These are phyloP conservation scores for Tetrahymena borealis DNA, from an alignment of 73 alveolate species.

Conservation along the genomic window DNA sequence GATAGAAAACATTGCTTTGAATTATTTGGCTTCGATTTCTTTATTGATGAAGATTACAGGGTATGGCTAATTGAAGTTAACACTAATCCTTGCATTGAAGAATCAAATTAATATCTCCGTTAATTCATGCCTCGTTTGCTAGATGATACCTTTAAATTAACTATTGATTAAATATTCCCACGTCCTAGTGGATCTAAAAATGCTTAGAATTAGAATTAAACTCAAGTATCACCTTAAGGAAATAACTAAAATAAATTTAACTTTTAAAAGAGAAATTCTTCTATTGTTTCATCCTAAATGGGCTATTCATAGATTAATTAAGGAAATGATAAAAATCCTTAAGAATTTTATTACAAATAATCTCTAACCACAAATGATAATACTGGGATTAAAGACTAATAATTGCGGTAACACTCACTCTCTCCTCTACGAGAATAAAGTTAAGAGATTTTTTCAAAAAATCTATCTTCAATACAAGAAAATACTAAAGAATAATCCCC, in stretches of 20 bases:
- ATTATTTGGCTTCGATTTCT: slow-evolving; percentile 81
- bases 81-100: slow-evolving; percentile 88
- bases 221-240: no score
- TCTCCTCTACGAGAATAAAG: no score
- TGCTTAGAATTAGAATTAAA: no score
- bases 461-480: no score
- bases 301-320: no score
- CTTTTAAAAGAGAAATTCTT: background rate
- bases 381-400: no score
- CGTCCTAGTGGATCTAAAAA: background rate
- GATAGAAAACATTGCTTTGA: slow-evolving; percentile 74
- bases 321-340: no score
- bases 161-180: slow-evolving; percentile 66
- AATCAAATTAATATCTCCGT: slow-evolving; percentile 60
- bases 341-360: no score
- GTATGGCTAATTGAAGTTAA: slow-evolving; percentile 84
- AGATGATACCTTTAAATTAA: slow-evolving; percentile 82
- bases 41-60: slow-evolving; percentile 71
- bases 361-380: no score
- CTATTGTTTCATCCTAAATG: background rate
- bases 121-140: slow-evolving; percentile 77
- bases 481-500: background rate
- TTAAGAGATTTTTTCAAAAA: no score
- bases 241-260: background rate
- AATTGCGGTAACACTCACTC: no score